phyloP scores from a whole-genome alignment of 2,329 filamentous ascomycete genomes.

The Fusarium udum region DNA sequence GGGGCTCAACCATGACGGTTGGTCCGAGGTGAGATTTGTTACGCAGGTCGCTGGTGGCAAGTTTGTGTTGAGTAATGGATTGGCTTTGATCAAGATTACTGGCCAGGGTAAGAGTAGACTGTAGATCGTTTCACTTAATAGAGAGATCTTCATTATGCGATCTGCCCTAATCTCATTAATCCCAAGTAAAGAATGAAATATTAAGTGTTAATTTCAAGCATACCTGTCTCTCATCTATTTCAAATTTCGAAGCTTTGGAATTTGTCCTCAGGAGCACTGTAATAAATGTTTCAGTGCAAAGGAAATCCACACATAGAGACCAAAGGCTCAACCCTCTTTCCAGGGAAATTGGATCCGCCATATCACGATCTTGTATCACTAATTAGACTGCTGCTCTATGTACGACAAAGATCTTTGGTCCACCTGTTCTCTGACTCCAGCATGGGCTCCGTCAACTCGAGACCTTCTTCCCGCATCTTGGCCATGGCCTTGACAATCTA shows the following conservation, averaged over 20 bases:
- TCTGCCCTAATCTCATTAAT: accelerated
- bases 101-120: background rate
- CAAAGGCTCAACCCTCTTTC: background rate
- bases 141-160: no score
- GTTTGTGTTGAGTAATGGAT: constrained; percentile 10
- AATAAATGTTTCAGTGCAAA: accelerated
- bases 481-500: background rate
- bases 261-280: no score
- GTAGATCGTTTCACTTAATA: background rate
- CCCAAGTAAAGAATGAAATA: accelerated
- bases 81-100: background rate
- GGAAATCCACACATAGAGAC: accelerated
- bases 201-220: accelerated
- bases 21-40: constrained; percentile 5
- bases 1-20: constrained; percentile 6
- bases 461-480: background rate
- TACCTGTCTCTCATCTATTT: accelerated
- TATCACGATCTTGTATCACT: background rate
- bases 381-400: no score
- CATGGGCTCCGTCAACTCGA: background rate
- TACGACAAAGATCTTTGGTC: background rate
- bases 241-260: accelerated
- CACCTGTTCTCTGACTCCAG: background rate
- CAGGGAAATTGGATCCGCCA: background rate
- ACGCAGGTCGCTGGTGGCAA: constrained; percentile 3